phyloP scores from a whole-genome alignment of 768 basidiomycete species.

The Inosperma sp. region DNA sequence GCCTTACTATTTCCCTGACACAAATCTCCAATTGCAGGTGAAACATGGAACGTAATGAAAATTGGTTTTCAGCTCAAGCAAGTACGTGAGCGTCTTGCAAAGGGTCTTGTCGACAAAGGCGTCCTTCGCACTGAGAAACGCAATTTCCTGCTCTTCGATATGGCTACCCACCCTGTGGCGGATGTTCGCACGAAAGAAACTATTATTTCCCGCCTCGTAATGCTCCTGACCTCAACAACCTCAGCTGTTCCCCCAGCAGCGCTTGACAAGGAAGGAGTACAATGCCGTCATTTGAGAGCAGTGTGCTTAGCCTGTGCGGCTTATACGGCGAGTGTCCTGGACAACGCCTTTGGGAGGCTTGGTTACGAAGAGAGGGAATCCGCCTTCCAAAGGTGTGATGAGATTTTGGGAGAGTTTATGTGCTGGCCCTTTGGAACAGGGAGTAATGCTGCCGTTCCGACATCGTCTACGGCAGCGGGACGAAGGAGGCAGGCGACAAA shows the following conservation, averaged over 20 bases:
- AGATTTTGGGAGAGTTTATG: slow-evolving; percentile 87
- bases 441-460: slow-evolving; percentile 27
- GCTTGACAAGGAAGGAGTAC: slow-evolving; percentile 70
- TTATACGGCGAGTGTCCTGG: slow-evolving; percentile 92
- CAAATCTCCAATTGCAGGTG: slow-evolving; percentile 60
- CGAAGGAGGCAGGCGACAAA: slow-evolving; percentile 38
- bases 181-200: slow-evolving; percentile 87
- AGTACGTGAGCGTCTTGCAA: slow-evolving; percentile 95
- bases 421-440: slow-evolving; percentile 76
- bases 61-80: slow-evolving; percentile 99
- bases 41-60: slow-evolving; percentile 99
- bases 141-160: slow-evolving; percentile 98
- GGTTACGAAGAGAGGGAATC: slow-evolving; percentile 92
- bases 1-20: background rate
- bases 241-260: slow-evolving; percentile 73
- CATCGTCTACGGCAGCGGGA: slow-evolving; percentile 27
- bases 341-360: slow-evolving; percentile 86
- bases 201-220: slow-evolving; percentile 69
- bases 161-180: slow-evolving; percentile 98
- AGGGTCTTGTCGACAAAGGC: slow-evolving; percentile 97
- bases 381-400: slow-evolving; percentile 91
- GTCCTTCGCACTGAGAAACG: slow-evolving; percentile 98
- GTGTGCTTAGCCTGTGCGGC: slow-evolving; percentile 87
- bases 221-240: slow-evolving; percentile 79
- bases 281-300: slow-evolving; percentile 74